Percentiles rank a stretch among this genome's conserved stretches.
Evolutionary conservation across 805 yeast genomes (phyloP).

Genomic region (Wickerhamiella shivajii): DNA sequence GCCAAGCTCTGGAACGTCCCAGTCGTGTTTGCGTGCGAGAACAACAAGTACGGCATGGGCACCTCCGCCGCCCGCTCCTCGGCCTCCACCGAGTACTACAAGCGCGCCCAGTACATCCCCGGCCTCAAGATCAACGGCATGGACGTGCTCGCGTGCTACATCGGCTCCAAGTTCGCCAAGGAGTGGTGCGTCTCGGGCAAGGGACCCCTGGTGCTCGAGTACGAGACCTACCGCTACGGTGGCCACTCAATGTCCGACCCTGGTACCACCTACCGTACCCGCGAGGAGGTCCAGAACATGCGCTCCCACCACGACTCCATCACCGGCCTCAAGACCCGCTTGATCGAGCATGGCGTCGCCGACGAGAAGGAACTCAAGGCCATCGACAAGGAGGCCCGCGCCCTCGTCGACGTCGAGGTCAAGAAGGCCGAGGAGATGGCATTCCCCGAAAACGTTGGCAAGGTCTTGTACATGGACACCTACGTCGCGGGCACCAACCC

Average conservation of each 20-base stretch:
- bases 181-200: constrained; percentile 89
- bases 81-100: constrained; percentile 90
- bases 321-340: constrained; percentile 81
- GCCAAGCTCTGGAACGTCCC: constrained; percentile 98
- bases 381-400: constrained; percentile 92
- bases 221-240: constrained; percentile 98
- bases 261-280: constrained; percentile 99
- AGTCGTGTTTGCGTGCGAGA: constrained; percentile 89
- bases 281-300: constrained; percentile 99
- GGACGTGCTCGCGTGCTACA: constrained; percentile 92
- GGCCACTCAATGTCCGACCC: constrained; percentile 99
- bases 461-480: constrained; percentile 89
- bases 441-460: constrained; percentile 91
- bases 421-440: constrained; percentile 87
- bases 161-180: constrained; percentile 92
- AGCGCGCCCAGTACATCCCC: constrained; percentile 99
- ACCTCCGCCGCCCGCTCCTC: constrained; percentile 95
- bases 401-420: constrained; percentile 87
- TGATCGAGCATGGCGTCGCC: constrained; percentile 71
- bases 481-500: constrained; percentile 90
- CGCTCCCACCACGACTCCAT: constrained; percentile 97
- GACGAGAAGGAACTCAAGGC: constrained; percentile 89
- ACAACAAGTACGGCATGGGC: constrained; percentile 99
- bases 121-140: constrained; percentile 97
- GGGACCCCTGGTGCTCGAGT: constrained; percentile 92